phyloP scores from a whole-genome alignment of 371 early-diverging fungal species.

The Mucor racemosus region DNA sequence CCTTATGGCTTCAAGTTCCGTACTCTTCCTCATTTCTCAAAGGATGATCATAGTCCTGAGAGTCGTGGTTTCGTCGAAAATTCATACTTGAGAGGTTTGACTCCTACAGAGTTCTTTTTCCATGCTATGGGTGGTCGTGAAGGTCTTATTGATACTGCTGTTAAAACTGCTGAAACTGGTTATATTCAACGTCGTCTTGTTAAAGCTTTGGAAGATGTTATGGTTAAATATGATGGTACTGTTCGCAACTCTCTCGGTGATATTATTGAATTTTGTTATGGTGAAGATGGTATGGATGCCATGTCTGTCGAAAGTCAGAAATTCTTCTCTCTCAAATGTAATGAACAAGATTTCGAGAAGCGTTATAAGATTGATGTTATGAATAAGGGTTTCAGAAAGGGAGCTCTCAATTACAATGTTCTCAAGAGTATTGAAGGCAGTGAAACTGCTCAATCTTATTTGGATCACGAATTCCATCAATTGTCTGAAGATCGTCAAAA shows the following conservation, averaged over 20 bases:
- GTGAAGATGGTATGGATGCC: conserved; percentile 99
- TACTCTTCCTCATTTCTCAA: conserved; percentile 97
- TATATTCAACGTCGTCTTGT: conserved; percentile 99
- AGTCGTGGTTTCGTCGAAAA: conserved; percentile 99
- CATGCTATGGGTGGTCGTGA: conserved; percentile 99
- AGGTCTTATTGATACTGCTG: conserved; percentile 98
- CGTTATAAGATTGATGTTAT: conserved; percentile 84
- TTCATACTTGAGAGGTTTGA: conserved; percentile 97
- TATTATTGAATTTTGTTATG: conserved; percentile 97
- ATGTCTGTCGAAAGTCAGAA: conserved; percentile 89
- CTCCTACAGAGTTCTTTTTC: conserved; percentile 99
- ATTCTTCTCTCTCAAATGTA: conserved; percentile 70
- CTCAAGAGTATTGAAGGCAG: conserved; percentile 71
- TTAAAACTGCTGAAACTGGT: conserved; percentile 99
- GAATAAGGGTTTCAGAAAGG: conserved; percentile 66
- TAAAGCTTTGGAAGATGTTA: conserved; percentile 98
- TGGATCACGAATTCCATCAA: conserved; percentile 86
- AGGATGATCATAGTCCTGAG: conserved; percentile 98
- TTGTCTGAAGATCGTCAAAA: conserved; percentile 76
- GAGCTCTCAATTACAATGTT: conserved; percentile 67
- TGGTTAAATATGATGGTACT: conserved; percentile 98
- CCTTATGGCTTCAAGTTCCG: conserved; percentile 98
- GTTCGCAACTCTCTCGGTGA: conserved; percentile 95
- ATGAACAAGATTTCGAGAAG: conserved; percentile 73
- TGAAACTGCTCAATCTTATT: conserved; percentile 68